These are phyloP conservation scores for Chlorella vulgaris DNA, from an alignment of 139 green algal genomes.

Conservation along the genomic window DNA sequence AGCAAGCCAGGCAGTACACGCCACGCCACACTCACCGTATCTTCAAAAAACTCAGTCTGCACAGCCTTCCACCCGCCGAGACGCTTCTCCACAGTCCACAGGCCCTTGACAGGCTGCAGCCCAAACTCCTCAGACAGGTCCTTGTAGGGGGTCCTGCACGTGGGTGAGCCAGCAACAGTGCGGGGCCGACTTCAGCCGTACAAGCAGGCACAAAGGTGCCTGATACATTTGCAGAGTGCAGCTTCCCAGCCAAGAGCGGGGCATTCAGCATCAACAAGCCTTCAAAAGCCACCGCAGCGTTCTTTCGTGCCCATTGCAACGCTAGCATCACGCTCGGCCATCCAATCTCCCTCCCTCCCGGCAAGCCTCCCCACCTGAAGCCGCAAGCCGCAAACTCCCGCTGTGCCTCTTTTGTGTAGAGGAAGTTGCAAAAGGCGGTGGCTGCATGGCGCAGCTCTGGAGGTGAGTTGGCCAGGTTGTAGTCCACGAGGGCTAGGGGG, in stretches of 20 bases:
- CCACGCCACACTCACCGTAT: slow-evolving; percentile 24
- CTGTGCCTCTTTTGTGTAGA: slow-evolving; percentile 75
- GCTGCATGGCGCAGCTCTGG: slow-evolving; percentile 60
- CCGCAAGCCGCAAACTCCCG: slow-evolving; percentile 74
- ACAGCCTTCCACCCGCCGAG: slow-evolving; percentile 68
- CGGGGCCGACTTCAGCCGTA: not conserved
- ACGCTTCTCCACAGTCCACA: slow-evolving; percentile 78
- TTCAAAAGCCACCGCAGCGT: too few species aligned
- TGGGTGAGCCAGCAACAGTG: not conserved
- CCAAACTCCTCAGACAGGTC: slow-evolving; percentile 28
- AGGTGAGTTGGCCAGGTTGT: slow-evolving; percentile 38
- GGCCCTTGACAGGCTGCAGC: slow-evolving; percentile 48
- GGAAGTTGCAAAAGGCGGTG: slow-evolving; percentile 70
- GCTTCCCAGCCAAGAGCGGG: not conserved
- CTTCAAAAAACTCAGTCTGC: slow-evolving; percentile 74
- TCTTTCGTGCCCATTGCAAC: too few species aligned
- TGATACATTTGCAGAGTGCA: not conserved
- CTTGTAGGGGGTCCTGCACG: slow-evolving; percentile 29
- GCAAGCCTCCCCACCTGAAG: slow-evolving; percentile 53
- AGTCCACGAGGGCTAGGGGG: slow-evolving; percentile 55
- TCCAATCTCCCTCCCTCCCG: not conserved
- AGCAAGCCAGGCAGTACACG: not conserved
- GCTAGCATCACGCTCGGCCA: too few species aligned
- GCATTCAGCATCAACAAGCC: not conserved
- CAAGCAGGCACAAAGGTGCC: not conserved